A percentile compares a stretch with the other conserved stretches of the same genome.
These are phyloP conservation scores for Sutorius eximius DNA, from an alignment of 1,284 basidiomycete genomes.

Conservation along the genomic window DNA sequence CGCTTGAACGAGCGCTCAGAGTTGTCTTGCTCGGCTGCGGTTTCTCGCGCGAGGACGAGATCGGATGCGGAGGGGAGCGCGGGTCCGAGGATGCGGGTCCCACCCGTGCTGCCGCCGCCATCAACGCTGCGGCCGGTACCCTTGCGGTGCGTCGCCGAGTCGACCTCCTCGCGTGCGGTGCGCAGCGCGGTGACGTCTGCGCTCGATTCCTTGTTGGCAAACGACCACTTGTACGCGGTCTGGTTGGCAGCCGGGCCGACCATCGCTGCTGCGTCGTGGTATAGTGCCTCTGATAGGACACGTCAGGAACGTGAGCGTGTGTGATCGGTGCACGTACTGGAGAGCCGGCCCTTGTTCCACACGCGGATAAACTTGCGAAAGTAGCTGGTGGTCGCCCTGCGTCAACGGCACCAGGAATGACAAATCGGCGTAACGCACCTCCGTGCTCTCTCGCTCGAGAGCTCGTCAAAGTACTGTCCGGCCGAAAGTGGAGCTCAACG, in stretches of 20 bases:
- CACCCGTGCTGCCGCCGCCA: conserved; percentile 6
- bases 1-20: conserved; percentile 56
- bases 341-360: conserved; percentile 75
- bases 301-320: neutral
- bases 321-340: conserved; percentile 40
- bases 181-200: conserved; percentile 56
- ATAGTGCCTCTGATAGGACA: neutral
- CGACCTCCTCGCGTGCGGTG: conserved; percentile 58
- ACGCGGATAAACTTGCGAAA: conserved; percentile 83
- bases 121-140: conserved; percentile 29
- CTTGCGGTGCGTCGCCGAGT: conserved; percentile 53
- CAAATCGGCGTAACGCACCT: conserved; percentile 48
- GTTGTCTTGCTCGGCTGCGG: conserved; percentile 46
- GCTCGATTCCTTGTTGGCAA: conserved; percentile 46
- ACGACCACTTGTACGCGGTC: conserved; percentile 66
- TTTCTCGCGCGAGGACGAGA: conserved; percentile 62
- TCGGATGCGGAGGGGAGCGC: conserved; percentile 66
- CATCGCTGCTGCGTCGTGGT: conserved; percentile 37
- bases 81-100: conserved; percentile 57
- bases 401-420: conserved; percentile 6
- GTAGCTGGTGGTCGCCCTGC: conserved; percentile 49
- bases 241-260: conserved; percentile 53
- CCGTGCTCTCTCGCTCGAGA: conserved; percentile 70
- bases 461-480: conserved; percentile 70
- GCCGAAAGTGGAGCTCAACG: neutral